Percentiles rank a stretch among this genome's conserved stretches.
Evolutionary conservation across 2,329 filamentous ascomycete species (phyloP).

Genomic region (Curvularia eragrostidis): DNA sequence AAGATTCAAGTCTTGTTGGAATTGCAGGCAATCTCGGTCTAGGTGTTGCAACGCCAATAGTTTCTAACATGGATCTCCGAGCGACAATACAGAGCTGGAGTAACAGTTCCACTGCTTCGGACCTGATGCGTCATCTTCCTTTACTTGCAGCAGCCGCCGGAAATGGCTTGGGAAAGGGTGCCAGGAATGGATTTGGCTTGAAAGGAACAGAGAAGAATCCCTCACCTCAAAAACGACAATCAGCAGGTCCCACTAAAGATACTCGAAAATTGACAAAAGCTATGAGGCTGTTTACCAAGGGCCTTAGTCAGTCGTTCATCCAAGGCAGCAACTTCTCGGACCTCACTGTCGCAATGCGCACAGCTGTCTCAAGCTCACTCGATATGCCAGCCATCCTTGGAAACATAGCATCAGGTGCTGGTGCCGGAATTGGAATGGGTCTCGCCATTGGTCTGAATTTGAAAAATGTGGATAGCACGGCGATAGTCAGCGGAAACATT

Average conservation of each 20-base stretch:
- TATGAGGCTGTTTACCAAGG: conserved; percentile 32
- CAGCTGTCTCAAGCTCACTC: conserved; percentile 10
- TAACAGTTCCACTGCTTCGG: conserved; percentile 5
- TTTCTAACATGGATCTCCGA: conserved; percentile 30
- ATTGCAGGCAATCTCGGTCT: conserved; percentile 40
- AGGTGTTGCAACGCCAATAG: conserved; percentile 34
- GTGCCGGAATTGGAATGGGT: conserved; percentile 38
- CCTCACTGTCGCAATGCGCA: conserved; percentile 8
- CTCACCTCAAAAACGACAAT: background rate
- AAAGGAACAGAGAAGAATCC: background rate
- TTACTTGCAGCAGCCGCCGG: conserved; percentile 37
- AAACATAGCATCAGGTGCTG: conserved; percentile 36
- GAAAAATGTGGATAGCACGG: conserved; percentile 14
- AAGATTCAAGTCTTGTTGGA: conserved; percentile 25
- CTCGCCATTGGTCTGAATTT: conserved; percentile 31
- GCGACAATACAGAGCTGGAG: conserved; percentile 23
- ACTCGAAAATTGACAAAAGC: conserved; percentile 21
- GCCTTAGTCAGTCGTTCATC: conserved; percentile 37
- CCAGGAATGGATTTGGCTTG: conserved; percentile 32
- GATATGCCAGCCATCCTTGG: conserved; percentile 26
- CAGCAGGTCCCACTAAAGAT: background rate
- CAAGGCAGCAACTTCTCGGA: conserved; percentile 27
- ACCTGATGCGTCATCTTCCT: conserved; percentile 29
- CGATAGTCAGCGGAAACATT: conserved; percentile 14
- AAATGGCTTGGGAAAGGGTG: conserved; percentile 37